phyloP scores from a whole-genome alignment of 768 basidiomycete genomes.

The Pleurotus pulmonarius region DNA sequence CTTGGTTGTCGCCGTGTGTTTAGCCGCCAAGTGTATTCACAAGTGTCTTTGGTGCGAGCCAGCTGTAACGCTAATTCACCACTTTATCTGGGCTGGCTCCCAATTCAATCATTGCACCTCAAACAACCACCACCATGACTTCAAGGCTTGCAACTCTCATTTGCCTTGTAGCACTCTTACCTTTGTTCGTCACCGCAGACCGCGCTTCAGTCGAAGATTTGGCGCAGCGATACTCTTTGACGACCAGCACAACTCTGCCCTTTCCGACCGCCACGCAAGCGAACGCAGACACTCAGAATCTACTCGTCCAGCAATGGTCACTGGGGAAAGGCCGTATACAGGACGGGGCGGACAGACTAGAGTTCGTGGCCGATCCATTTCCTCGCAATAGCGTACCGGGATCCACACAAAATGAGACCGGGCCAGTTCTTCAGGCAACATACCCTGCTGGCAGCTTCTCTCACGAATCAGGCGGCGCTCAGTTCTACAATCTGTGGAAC shows the following conservation, averaged over 20 bases:
- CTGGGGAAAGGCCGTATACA: conserved; percentile 60
- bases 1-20: too few species aligned
- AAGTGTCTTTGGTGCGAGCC: too few species aligned
- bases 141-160: neutral
- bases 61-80: too few species aligned
- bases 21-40: too few species aligned
- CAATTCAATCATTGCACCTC: too few species aligned
- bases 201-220: conserved; percentile 26
- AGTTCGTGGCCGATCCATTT: conserved; percentile 68
- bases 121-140: neutral
- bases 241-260: conserved; percentile 58
- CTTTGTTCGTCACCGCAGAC: neutral
- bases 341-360: conserved; percentile 49
- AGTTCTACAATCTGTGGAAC: conserved; percentile 71
- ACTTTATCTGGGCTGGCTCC: too few species aligned
- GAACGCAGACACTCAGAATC: conserved; percentile 43
- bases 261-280: conserved; percentile 62
- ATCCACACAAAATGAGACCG: conserved; percentile 21
- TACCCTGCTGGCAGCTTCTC: conserved; percentile 63
- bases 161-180: neutral
- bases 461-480: conserved; percentile 57
- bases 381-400: conserved; percentile 41
- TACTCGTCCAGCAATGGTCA: conserved; percentile 56
- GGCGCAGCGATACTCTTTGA: conserved; percentile 49
- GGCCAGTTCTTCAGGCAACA: conserved; percentile 55